Evolutionary conservation across 2,329 filamentous ascomycete species (phyloP), one percentile per base, ranked within the genome.

Genomic region (Penicillium italicum): DNA sequence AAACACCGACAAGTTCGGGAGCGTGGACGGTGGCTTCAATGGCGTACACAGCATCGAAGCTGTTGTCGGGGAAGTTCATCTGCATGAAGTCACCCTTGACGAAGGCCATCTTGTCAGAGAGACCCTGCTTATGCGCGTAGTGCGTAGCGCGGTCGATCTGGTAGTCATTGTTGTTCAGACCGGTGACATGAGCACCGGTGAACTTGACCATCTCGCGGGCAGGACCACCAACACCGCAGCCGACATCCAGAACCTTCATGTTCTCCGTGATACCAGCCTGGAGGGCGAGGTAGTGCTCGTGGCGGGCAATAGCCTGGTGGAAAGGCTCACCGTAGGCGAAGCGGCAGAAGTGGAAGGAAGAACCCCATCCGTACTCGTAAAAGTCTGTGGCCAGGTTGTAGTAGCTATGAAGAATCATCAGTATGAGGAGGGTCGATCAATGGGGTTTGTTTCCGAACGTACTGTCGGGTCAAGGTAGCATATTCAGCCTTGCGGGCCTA

Each of bases 1-100:
- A 99, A 63, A 97, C 91, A 56, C 90, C 92, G 69, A 91, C 89
- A 8, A 97, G 85, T 42, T 86, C 88, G 40, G 93, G 94, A 0
- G 94, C 94, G 74, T 99, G 94, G 48, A 95, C 90, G 3, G 94
- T 99, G 3, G 94, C 94, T 78, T 99, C 94, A 65, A 99, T 97
- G 51, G 92, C 93, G 72, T 97, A 97, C 50, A 97, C 90, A 55
- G 91, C 91, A 67, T 97, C 94, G 75, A 97, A 97, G 20, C 81
- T 85, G 81, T 95, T 90, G 70, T 94, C 89, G 44, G 89, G 87
- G 80, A 97, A 97, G 22, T 86, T 86, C 90, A 97, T 96, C 86
- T 96, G 91, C 93, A 97, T 97, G 74, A 99, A 99, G 71, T 97
- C 93, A 50, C 92, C 93, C 83, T 97, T 97, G 71, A 91, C 88